Percentiles rank a stretch among this genome's conserved stretches.
Conservation (phyloP, 352 stramenopile genomes). For the Pelagophyceae sp. region DNA sequence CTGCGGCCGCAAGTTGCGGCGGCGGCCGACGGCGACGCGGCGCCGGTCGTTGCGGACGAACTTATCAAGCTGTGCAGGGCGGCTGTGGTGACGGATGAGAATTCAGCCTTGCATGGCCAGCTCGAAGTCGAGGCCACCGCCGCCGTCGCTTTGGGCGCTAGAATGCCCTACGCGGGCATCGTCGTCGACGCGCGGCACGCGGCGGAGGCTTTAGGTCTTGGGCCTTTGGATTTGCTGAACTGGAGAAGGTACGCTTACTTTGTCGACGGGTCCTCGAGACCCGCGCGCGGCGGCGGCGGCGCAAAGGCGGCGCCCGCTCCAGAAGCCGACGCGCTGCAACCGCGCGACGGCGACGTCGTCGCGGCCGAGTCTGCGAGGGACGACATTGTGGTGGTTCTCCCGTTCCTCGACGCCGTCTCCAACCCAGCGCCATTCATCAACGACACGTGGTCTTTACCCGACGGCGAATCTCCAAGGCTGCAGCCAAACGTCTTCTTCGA, state of each 20-base stretch:
- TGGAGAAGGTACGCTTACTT: not conserved
- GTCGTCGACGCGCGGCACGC: not conserved
- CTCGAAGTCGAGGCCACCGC: not conserved
- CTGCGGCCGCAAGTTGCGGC: too few species aligned
- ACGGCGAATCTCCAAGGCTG: not conserved
- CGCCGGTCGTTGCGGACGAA: too few species aligned
- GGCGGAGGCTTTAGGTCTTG: not conserved
- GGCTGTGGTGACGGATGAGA: not conserved
- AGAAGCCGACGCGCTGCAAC: too few species aligned
- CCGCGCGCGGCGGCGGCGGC: not conserved
- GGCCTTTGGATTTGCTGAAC: not conserved
- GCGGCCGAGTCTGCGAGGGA: not conserved
- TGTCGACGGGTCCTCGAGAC: too few species aligned
- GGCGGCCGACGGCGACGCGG: too few species aligned
- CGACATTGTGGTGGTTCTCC: not conserved
- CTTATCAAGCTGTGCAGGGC: too few species aligned
- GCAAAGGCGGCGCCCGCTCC: not conserved
- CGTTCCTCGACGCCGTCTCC: not conserved
- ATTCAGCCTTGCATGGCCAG: not conserved
- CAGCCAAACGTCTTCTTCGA: not conserved
- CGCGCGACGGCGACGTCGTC: not conserved
- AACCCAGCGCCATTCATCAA: slow-evolving; percentile 10
- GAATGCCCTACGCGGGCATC: not conserved
- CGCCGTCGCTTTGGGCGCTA: not conserved
- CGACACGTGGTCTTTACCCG: not conserved